Conservation (phyloP, 306 rosid species). For the Citrullus mucosospermus region DNA sequence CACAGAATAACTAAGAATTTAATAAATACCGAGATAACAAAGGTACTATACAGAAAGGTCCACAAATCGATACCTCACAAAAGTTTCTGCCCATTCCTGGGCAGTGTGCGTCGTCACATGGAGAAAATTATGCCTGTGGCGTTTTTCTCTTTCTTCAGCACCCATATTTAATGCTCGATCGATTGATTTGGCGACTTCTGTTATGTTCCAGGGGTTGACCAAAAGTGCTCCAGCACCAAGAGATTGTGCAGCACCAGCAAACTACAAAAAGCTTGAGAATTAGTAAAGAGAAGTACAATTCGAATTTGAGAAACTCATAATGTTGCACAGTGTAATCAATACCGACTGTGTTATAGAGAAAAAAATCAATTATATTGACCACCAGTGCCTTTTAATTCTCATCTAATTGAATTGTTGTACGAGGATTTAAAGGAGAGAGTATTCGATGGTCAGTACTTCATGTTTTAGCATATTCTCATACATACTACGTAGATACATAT, state of each 20-base stretch:
- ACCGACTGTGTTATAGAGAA: not conserved
- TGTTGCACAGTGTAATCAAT: not conserved
- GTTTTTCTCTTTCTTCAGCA: constrained; percentile 85
- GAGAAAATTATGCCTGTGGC: constrained; percentile 70
- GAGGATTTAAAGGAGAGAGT: not conserved
- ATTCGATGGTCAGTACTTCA: not conserved
- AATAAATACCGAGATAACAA: not conserved
- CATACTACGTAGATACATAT: not conserved
- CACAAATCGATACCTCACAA: constrained; percentile 49
- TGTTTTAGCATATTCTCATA: not conserved
- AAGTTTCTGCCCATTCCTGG: constrained; percentile 98
- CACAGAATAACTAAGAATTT: not conserved
- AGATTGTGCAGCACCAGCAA: constrained; percentile 98
- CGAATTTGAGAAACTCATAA: not conserved
- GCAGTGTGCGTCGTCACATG: constrained; percentile 92
- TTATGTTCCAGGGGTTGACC: constrained; percentile 91
- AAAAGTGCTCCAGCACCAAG: constrained; percentile 96
- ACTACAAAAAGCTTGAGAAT: constrained; percentile 31
- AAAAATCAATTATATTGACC: not conserved
- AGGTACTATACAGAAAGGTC: not conserved
- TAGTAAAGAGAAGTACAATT: not conserved
- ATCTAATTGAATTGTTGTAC: not conserved
- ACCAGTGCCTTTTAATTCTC: not conserved
- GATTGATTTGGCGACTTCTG: constrained; percentile 86
- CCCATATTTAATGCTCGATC: constrained; percentile 81